phyloP scores from a whole-genome alignment of 495 filamentous ascomycete species.

The Aspergillus sclerotioniger region DNA sequence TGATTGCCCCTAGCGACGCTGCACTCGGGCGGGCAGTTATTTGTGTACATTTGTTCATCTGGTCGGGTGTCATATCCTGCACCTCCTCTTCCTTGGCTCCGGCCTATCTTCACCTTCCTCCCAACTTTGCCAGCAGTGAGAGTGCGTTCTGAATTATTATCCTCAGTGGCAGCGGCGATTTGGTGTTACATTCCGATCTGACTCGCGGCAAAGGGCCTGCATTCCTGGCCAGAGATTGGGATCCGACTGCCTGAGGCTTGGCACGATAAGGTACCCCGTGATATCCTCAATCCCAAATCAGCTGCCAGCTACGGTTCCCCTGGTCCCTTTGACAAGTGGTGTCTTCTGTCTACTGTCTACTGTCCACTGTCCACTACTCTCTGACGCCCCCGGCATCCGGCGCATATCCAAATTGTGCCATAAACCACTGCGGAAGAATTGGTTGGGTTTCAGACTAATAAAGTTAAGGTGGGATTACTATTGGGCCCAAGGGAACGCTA shows the following conservation, averaged over 20 bases:
- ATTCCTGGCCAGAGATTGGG: slow-evolving; percentile 1
- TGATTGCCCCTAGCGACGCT: neutral
- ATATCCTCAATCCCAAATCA: neutral
- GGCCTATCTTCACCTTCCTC: too few species aligned
- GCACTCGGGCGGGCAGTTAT: slow-evolving; percentile 4
- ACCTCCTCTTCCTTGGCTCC: too few species aligned
- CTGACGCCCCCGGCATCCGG: too few species aligned
- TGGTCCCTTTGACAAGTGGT: too few species aligned
- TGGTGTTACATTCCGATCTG: neutral
- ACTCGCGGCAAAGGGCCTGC: neutral
- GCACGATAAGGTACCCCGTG: neutral
- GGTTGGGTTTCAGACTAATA: neutral
- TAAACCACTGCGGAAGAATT: too few species aligned
- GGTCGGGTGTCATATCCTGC: too few species aligned
- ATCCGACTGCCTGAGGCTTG: neutral
- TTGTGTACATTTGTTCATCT: slow-evolving; percentile 4
- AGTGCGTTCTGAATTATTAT: too few species aligned
- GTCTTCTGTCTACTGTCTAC: too few species aligned
- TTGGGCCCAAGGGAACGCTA: neutral
- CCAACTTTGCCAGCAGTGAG: too few species aligned
- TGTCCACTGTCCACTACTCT: too few species aligned
- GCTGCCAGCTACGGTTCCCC: too few species aligned
- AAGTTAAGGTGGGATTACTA: neutral
- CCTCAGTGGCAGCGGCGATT: neutral
- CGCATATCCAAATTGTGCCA: too few species aligned